phyloP scores from a whole-genome alignment of 2,329 filamentous ascomycete genomes.

The Sphaerostilbella broomeana region DNA sequence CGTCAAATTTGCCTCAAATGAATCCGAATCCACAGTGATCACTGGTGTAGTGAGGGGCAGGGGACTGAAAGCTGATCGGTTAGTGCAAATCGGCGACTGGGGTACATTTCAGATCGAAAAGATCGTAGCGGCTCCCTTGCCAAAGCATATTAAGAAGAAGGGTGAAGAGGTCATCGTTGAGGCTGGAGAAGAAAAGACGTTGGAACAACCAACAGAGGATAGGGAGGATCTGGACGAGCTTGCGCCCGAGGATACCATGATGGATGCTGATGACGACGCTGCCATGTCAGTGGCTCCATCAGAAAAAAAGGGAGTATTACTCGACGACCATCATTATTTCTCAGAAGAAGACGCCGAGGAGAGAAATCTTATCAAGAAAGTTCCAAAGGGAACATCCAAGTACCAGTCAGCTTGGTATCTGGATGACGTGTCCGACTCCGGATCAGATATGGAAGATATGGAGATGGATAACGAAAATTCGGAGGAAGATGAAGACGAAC shows the following conservation, averaged over 20 bases:
- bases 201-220: constrained; percentile 70
- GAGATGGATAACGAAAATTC: constrained; percentile 49
- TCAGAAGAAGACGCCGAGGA: constrained; percentile 68
- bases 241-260: constrained; percentile 77
- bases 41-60: constrained; percentile 83
- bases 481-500: constrained; percentile 49
- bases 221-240: constrained; percentile 77
- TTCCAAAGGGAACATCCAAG: constrained; percentile 86
- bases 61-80: constrained; percentile 79
- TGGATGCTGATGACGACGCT: constrained; percentile 56
- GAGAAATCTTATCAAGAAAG: constrained; percentile 55
- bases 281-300: constrained; percentile 30
- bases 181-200: constrained; percentile 43
- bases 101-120: constrained; percentile 89
- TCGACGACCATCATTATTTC: constrained; percentile 98
- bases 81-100: constrained; percentile 90
- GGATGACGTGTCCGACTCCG: constrained; percentile 71
- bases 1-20: constrained; percentile 60
- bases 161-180: constrained; percentile 62
- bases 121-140: constrained; percentile 69
- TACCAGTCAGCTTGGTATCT: constrained; percentile 96
- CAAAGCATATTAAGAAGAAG: constrained; percentile 54
- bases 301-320: constrained; percentile 75
- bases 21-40: constrained; percentile 60
- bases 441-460: constrained; percentile 71